Base-by-base conservation (phyloP, 2,329 filamentous ascomycete species). In the Hypomyces perniciosus region DNA sequence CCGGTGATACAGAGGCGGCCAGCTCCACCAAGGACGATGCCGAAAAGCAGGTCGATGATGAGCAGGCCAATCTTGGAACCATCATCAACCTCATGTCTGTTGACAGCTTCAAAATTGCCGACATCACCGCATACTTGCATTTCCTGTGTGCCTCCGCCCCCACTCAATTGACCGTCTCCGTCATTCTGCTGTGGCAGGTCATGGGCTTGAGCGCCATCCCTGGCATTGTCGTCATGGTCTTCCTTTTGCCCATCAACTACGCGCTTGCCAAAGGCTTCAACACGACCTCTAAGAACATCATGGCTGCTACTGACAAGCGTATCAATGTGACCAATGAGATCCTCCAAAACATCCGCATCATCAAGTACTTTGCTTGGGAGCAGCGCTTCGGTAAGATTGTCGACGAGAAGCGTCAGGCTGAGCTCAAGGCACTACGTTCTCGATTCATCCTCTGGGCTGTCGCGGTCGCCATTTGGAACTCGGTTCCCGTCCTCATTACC, bases 21-120 rank as follows among this genome's bases (percentile, higher is more conserved):
- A 65, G 63, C 34, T 48, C 61, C 37, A 68, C 61, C 37, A 71
- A 72, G 51, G 65, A 65, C 27, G 61, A 68, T 38, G 67, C 67
- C 48, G 67, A 66, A 48, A 67, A 72, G 47, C 63, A 57, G 9
- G 56, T 54, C 27, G 59, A 72, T 13, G 85, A 90, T 55, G 80
- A 86, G 52, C 90, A 95, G 71, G 92, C 90, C 37, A 96, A 93
- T 54, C 79, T 95, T 46, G 93, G 95, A 56, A 95, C 93, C n/a
- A 96, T 99, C 62, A 99, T 99, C 74, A 99, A 97, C 68, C 76
- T 99, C 58, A 99, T 99, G 93, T 95, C 93, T 8, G 95, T 99
- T 38, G 95, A 99, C 73, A 96, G 92, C 44, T 97, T 97, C 81
- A 99, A 99, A 72, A 90, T 99, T 50, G 88, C 89, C 55, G 93